Evolutionary conservation across 2,329 filamentous ascomycete genomes (phyloP).

Genomic region (Hypoxylon sp.): DNA sequence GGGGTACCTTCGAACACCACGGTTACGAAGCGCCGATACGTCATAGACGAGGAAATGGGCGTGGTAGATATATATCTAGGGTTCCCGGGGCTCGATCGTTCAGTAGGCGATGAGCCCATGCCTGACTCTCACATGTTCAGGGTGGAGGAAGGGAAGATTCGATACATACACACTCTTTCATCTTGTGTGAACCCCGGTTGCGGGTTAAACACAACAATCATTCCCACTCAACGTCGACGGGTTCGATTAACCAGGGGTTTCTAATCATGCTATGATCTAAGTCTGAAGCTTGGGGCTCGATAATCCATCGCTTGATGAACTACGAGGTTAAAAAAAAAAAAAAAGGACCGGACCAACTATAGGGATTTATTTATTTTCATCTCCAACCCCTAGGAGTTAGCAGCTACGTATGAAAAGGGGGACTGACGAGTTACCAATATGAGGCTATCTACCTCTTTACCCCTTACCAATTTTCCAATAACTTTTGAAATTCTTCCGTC

Average conservation of each 20-base stretch:
- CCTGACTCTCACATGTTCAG: constrained; percentile 48
- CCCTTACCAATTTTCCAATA: too few species aligned
- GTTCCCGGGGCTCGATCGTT: constrained; percentile 46
- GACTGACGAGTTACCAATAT: too few species aligned
- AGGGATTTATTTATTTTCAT: too few species aligned
- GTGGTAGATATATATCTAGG: constrained; percentile 47
- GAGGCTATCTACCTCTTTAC: too few species aligned
- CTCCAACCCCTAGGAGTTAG: too few species aligned
- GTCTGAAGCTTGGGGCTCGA: neutral
- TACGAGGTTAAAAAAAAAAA: neutral
- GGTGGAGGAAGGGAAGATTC: constrained; percentile 47
- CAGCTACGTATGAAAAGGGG: too few species aligned
- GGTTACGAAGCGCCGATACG: constrained; percentile 47
- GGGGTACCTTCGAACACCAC: constrained; percentile 46
- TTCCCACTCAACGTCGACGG: constrained; percentile 4
- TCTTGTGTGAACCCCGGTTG: constrained; percentile 44
- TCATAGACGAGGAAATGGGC: constrained; percentile 49
- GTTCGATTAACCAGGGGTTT: neutral
- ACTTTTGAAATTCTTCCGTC: neutral
- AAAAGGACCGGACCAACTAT: too few species aligned
- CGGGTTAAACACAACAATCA: constrained; percentile 16
- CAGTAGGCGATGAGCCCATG: constrained; percentile 4
- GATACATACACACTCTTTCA: constrained; percentile 49
- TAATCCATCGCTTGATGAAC: neutral
- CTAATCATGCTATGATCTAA: neutral